A percentile compares a stretch with the other conserved stretches of the same genome.
Conservation (phyloP, 805 yeast species). For the Candida yuanshanica region DNA sequence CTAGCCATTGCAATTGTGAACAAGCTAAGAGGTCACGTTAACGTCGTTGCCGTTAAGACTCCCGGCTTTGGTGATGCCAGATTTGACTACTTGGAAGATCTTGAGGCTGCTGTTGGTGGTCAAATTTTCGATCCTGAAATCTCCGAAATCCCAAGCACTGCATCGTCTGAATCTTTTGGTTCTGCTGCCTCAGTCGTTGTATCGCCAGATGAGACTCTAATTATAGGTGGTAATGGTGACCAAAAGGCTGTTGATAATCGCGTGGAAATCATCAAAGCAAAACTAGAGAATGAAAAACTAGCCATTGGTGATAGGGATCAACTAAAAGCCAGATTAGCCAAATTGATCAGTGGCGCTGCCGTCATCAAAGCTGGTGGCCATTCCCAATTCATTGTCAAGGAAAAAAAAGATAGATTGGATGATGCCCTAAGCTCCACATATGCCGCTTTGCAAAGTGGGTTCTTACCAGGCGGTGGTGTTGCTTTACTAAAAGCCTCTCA, state of each 20-base stretch:
- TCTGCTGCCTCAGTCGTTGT: constrained; percentile 86
- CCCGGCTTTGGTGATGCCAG: constrained; percentile 99
- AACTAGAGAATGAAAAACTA: constrained; percentile 67
- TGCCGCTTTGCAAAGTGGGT: constrained; percentile 98
- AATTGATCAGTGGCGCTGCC: constrained; percentile 97
- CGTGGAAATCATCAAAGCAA: constrained; percentile 88
- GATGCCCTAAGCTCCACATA: constrained; percentile 98
- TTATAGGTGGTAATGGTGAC: constrained; percentile 87
- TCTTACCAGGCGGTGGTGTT: constrained; percentile 99
- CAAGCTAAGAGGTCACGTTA: constrained; percentile 97
- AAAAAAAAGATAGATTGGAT: constrained; percentile 98
- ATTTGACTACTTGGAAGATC: constrained; percentile 91
- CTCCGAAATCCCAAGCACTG: constrained; percentile 92
- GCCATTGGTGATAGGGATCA: constrained; percentile 91
- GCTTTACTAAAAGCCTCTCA: constrained; percentile 91
- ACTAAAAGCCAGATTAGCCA: constrained; percentile 95
- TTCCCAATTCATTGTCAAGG: constrained; percentile 96
- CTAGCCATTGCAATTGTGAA: constrained; percentile 95
- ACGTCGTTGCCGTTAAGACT: constrained; percentile 95
- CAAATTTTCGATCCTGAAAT: constrained; percentile 82
- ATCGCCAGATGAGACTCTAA: constrained; percentile 92
- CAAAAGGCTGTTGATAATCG: constrained; percentile 77
- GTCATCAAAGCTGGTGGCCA: constrained; percentile 96
- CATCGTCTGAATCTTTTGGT: constrained; percentile 85
- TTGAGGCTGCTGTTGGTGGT: constrained; percentile 93